Percentiles rank a stretch among this genome's conserved stretches.
These are phyloP conservation scores for Hypoxylon sp. DNA, from an alignment of 2,329 filamentous ascomycete genomes.

Conservation along the genomic window DNA sequence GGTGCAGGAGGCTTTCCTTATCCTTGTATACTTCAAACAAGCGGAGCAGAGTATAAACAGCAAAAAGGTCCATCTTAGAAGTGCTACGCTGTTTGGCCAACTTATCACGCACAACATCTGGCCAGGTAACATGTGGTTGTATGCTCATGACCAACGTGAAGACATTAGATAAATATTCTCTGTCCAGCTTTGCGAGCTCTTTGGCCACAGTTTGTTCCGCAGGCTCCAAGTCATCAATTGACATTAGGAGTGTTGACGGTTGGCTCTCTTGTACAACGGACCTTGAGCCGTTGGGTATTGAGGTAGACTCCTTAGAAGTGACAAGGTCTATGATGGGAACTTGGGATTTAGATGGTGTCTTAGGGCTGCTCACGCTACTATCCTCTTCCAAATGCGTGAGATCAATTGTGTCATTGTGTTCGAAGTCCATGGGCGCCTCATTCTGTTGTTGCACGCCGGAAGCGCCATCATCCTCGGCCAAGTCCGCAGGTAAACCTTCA, in stretches of 20 bases:
- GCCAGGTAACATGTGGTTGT: slow-evolving; percentile 48
- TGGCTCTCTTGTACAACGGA: background rate
- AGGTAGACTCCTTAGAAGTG: slow-evolving; percentile 30
- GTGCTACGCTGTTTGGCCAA: slow-evolving; percentile 36
- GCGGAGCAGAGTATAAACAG: slow-evolving; percentile 43
- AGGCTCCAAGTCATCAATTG: slow-evolving; percentile 44
- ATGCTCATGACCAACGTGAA: slow-evolving; percentile 42
- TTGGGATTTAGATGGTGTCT: slow-evolving; percentile 38
- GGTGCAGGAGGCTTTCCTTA: background rate
- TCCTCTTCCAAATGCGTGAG: slow-evolving; percentile 19
- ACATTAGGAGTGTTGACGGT: slow-evolving; percentile 41
- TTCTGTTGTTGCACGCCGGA: slow-evolving; percentile 3
- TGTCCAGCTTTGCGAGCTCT: slow-evolving; percentile 47
- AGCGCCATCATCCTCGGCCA: slow-evolving; percentile 17
- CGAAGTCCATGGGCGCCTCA: background rate
- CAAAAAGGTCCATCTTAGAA: slow-evolving; percentile 33
- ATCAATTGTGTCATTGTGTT: slow-evolving; percentile 15
- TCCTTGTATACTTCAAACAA: slow-evolving; percentile 47
- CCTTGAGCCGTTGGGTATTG: background rate
- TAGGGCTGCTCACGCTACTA: background rate
- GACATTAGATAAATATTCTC: slow-evolving; percentile 41
- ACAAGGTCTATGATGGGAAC: slow-evolving; percentile 42
- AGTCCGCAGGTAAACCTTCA: slow-evolving; percentile 12
- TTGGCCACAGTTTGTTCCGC: slow-evolving; percentile 47
- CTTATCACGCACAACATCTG: slow-evolving; percentile 43